Evolutionary conservation across 345 rosid genomes (phyloP).

Genomic region (Physaria fendleri): DNA sequence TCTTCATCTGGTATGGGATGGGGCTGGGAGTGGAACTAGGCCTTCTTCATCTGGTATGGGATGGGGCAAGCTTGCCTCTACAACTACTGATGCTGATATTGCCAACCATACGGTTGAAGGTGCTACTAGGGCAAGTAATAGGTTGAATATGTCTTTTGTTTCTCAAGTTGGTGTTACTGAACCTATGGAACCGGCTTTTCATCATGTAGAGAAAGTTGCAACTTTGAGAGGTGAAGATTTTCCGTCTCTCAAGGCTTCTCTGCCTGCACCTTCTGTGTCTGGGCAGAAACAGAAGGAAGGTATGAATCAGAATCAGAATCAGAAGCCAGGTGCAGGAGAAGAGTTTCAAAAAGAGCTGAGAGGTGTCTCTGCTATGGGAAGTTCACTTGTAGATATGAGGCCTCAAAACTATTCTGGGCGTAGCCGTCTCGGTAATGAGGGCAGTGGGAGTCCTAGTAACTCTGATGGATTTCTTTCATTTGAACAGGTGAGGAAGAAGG

Average conservation of each 20-base stretch:
- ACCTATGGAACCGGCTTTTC: too few relatives aligned
- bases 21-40: conserved; percentile 62
- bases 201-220: conserved; percentile 50
- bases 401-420: conserved; percentile 50
- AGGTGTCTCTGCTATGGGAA: conserved; percentile 32
- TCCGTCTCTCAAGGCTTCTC: conserved; percentile 74
- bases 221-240: conserved; percentile 94
- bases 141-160: conserved; percentile 46
- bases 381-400: conserved; percentile 49
- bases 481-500: too few relatives aligned
- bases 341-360: conserved; percentile 38
- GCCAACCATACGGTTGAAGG: conserved; percentile 37
- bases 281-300: conserved; percentile 78
- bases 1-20: conserved; percentile 53
- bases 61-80: conserved; percentile 73
- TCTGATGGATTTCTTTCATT: too few relatives aligned
- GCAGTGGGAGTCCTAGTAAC: too few relatives aligned
- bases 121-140: conserved; percentile 36
- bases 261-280: conserved; percentile 45
- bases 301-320: conserved; percentile 51
- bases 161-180: conserved; percentile 38
- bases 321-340: conserved; percentile 47
- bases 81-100: conserved; percentile 43
- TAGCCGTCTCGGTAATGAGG: too few relatives aligned
- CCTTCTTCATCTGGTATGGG: conserved; percentile 83